Evolutionary conservation across 1,284 basidiomycete genomes (phyloP).

Genomic region (Trametes sp.): DNA sequence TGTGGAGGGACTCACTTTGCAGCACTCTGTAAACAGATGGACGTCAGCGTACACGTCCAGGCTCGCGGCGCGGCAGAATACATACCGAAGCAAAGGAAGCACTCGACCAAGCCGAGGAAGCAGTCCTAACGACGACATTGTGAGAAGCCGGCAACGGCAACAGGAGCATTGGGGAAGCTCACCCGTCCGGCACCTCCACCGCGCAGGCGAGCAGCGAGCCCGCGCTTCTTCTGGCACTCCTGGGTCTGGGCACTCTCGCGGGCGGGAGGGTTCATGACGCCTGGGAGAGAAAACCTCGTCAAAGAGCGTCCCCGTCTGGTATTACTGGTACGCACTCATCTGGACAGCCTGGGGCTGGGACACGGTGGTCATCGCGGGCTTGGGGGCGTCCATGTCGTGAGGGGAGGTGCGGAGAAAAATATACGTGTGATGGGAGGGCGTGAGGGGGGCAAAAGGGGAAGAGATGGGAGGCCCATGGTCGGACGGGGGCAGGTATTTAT

Average conservation of each 20-base stretch:
- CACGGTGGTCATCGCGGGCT: conserved; percentile 49
- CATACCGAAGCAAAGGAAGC: conserved; percentile 72
- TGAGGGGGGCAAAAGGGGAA: conserved; percentile 8
- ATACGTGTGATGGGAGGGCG: background rate
- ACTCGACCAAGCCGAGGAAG: conserved; percentile 63
- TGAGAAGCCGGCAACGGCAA: conserved; percentile 13
- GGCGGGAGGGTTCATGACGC: conserved; percentile 49
- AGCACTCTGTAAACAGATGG: conserved; percentile 41
- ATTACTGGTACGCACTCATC: conserved; percentile 55
- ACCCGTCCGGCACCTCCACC: conserved; percentile 71
- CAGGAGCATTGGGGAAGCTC: conserved; percentile 19
- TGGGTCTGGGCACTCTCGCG: conserved; percentile 42
- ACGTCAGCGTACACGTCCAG: conserved; percentile 1
- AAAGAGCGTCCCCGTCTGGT: background rate
- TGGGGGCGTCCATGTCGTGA: conserved; percentile 42
- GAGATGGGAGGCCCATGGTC: conserved; percentile 1
- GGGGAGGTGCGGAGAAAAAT: background rate
- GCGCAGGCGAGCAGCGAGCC: conserved; percentile 55
- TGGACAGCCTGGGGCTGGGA: conserved; percentile 59
- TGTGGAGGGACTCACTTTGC: conserved; percentile 42
- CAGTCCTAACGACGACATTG: conserved; percentile 54
- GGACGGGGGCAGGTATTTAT: conserved; percentile 12
- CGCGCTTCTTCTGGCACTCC: conserved; percentile 48
- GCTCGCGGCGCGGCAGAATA: conserved; percentile 21
- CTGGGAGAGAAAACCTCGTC: conserved; percentile 35